Evolutionary conservation across 1,284 basidiomycete species (phyloP).

Genomic region (Schizopora paradoxa): DNA sequence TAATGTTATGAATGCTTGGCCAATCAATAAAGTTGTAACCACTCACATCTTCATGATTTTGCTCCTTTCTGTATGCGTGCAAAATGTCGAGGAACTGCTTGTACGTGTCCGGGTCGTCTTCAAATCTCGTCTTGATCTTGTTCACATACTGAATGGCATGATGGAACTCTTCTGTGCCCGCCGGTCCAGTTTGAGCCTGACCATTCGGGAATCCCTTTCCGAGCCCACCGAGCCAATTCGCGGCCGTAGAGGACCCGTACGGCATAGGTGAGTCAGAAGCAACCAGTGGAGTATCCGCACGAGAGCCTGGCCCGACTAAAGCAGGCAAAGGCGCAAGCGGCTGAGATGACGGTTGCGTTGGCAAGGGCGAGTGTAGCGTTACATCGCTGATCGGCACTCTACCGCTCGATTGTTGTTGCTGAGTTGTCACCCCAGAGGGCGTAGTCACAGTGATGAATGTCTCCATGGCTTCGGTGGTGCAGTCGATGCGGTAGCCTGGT

Average conservation of each 20-base stretch:
- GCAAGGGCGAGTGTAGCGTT: slow-evolving; percentile 28
- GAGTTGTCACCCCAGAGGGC: slow-evolving; percentile 78
- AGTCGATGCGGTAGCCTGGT: slow-evolving; percentile 94
- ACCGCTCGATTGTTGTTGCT: too few species aligned
- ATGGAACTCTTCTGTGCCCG: slow-evolving; percentile 78
- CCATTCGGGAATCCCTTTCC: slow-evolving; percentile 21
- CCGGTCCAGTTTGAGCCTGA: slow-evolving; percentile 30
- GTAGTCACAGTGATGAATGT: slow-evolving; percentile 94
- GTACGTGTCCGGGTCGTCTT: slow-evolving; percentile 92
- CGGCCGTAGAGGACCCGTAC: slow-evolving; percentile 25
- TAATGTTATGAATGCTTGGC: slow-evolving; percentile 16
- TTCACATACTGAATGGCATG: slow-evolving; percentile 98
- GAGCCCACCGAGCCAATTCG: slow-evolving; percentile 19
- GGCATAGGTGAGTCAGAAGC: slow-evolving; percentile 24
- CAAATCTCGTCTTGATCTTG: slow-evolving; percentile 95
- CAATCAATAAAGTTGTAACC: slow-evolving; percentile 5
- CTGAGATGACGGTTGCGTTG: slow-evolving; percentile 23
- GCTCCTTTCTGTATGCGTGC: slow-evolving; percentile 96
- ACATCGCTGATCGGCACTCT: slow-evolving; percentile 28
- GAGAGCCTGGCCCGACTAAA: slow-evolving; percentile 21
- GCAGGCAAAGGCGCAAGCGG: slow-evolving; percentile 20
- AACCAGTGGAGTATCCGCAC: slow-evolving; percentile 20
- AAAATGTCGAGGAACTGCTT: slow-evolving; percentile 98
- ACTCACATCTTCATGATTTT: slow-evolving; percentile 83
- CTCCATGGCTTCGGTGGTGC: slow-evolving; percentile 71